These are phyloP conservation scores for Cystobasidium slooffiae DNA, from an alignment of 1,284 basidiomycete genomes.

Conservation along the genomic window DNA sequence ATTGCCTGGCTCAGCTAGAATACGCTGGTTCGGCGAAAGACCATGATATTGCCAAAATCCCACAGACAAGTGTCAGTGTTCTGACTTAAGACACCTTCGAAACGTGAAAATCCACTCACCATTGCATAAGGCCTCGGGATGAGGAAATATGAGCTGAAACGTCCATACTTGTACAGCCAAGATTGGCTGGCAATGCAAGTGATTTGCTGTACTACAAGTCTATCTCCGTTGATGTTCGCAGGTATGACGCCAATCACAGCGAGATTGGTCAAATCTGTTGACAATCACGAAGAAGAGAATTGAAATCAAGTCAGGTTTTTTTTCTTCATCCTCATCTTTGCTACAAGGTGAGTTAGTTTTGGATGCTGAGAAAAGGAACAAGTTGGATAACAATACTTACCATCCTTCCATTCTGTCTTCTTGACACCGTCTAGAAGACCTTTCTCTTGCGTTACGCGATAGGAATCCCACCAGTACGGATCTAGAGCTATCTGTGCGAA, in stretches of 20 bases:
- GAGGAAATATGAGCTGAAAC: slow-evolving; percentile 33
- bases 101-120: slow-evolving; percentile 15
- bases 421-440: slow-evolving; percentile 26
- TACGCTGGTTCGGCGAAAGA: slow-evolving; percentile 23
- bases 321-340: no score
- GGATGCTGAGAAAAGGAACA: background rate
- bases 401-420: slow-evolving; percentile 27
- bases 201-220: slow-evolving; percentile 14
- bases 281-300: background rate
- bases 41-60: background rate
- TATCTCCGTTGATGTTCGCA: slow-evolving; percentile 29
- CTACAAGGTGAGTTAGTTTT: no score
- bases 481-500: slow-evolving; percentile 34
- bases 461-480: slow-evolving; percentile 43
- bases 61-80: background rate
- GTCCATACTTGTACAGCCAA: slow-evolving; percentile 44
- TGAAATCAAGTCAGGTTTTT: no score
- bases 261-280: slow-evolving; percentile 17
- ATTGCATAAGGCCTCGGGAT: slow-evolving; percentile 1
- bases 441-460: slow-evolving; percentile 30
- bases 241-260: slow-evolving; percentile 30
- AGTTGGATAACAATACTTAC: slow-evolving; percentile 1
- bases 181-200: slow-evolving; percentile 18
- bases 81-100: background rate
- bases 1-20: slow-evolving; percentile 14